Evolutionary conservation across 2,329 filamentous ascomycete genomes (phyloP), one percentile per base, ranked within the genome.

Genomic region (Didymella lethalis): DNA sequence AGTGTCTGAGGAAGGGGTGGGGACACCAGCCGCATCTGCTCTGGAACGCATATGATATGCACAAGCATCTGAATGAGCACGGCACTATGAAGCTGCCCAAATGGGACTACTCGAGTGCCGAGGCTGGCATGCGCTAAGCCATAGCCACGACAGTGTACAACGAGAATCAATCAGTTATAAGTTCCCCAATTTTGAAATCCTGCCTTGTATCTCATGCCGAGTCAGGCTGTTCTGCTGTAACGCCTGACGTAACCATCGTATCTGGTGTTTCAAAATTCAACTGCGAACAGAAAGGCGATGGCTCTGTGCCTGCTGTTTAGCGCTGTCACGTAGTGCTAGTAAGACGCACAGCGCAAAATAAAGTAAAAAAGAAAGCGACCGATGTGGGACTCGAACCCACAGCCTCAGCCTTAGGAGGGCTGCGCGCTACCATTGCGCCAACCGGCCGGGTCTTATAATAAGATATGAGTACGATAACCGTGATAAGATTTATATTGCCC

Each of bases 1-100:
- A 96, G 80, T 95, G 92, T 75, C 78, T 96, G 77, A 86, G 84
- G 77, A 94, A 92, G 84, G 93, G 92, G 20, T 91, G 89, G 91
- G 92, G 91, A 20, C 92, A 96, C 78, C 90, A 96, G 83, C 93
- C 93, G 26, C 92, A 96, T 77, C 80, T 96, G 74, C 82, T 96
- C 63, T 96, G 88, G 84, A 90, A 96, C 79, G 83, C 85, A 46
- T 96, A 96, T 76, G 91, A 96, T 78, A 91, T 96, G 88, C 93
- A 96, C 80, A 89, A 89, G 83, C 90, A 92, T 64, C 78, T 96
- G 60, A 81, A 87, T 57, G 89, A 93, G 81, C 86, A 94, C 76
- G 92, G 92, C 25, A 95, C 91, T 68, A 96, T 96, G 92, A 93
- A 93, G 88, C 84, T 93, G 65, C 83, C 85, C 70, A 85, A 81